Percentiles rank a stretch among this genome's conserved stretches.
Evolutionary conservation across 352 stramenopile species (phyloP).

Genomic region (Phytophthora constricta): DNA sequence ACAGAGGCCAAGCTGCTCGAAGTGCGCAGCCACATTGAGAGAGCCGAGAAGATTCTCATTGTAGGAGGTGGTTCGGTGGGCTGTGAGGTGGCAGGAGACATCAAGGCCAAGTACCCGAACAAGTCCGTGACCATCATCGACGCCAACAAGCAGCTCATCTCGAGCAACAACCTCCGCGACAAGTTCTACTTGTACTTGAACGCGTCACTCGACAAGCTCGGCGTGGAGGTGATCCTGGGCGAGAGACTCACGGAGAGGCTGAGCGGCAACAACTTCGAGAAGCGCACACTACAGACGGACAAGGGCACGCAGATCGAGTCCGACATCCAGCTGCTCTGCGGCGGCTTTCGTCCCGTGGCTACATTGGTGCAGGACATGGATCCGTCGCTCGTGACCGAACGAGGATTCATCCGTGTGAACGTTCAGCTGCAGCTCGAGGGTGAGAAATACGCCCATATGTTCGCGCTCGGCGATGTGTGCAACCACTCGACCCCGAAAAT

Average conservation of each 20-base stretch:
- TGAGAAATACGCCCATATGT: slow-evolving; percentile 41
- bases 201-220: slow-evolving; percentile 29
- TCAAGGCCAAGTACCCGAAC: slow-evolving; percentile 55
- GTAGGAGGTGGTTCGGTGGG: slow-evolving; percentile 69
- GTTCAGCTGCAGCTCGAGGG: slow-evolving; percentile 43
- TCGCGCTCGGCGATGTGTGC: slow-evolving; percentile 48
- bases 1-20: slow-evolving; percentile 50
- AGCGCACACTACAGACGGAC: slow-evolving; percentile 40
- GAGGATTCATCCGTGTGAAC: slow-evolving; percentile 48
- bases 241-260: slow-evolving; percentile 44
- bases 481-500: slow-evolving; percentile 46
- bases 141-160: slow-evolving; percentile 40
- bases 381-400: slow-evolving; percentile 30
- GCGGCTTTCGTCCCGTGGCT: slow-evolving; percentile 29
- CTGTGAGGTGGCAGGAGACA: slow-evolving; percentile 67
- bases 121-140: slow-evolving; percentile 73
- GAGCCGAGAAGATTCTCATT: slow-evolving; percentile 53
- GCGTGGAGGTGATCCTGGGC: slow-evolving; percentile 55
- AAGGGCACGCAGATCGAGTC: slow-evolving; percentile 47
- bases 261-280: slow-evolving; percentile 37
- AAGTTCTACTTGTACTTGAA: slow-evolving; percentile 46
- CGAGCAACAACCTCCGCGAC: slow-evolving; percentile 36
- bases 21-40: slow-evolving; percentile 47
- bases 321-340: slow-evolving; percentile 45
- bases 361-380: slow-evolving; percentile 38